A percentile compares a stretch with the other conserved stretches of the same genome.
phyloP scores from a whole-genome alignment of 768 basidiomycete species.

The Tulasnella sp. region DNA sequence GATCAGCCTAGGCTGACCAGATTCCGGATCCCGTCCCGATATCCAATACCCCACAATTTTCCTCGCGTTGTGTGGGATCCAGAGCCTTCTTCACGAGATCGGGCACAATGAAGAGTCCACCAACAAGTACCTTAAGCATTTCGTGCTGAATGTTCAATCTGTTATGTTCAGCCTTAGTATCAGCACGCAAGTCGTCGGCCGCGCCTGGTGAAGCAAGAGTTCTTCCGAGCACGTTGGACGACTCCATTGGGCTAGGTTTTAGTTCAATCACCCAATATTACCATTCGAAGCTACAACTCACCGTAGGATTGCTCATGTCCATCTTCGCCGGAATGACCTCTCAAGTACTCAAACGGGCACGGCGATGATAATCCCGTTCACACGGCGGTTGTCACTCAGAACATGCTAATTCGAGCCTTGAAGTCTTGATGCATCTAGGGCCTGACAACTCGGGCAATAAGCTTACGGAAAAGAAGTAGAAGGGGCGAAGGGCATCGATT shows the following conservation, averaged over 20 bases:
- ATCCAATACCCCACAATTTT: background rate
- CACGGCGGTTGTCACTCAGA: too few relatives aligned
- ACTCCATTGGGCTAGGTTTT: background rate
- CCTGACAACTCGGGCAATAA: too few relatives aligned
- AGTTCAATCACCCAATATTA: background rate
- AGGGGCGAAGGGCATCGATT: too few relatives aligned
- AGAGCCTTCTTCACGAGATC: constrained; percentile 1
- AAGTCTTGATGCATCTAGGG: too few relatives aligned
- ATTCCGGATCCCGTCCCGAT: constrained; percentile 16
- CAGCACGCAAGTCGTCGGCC: background rate
- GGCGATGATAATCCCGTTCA: too few relatives aligned
- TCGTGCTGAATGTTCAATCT: constrained; percentile 3
- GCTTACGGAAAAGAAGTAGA: too few relatives aligned
- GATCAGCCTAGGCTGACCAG: background rate
- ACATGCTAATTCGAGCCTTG: too few relatives aligned
- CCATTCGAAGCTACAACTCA: background rate
- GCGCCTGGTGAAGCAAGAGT: background rate
- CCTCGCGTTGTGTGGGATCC: background rate
- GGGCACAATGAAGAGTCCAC: background rate
- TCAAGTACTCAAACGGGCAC: too few relatives aligned
- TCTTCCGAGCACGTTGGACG: background rate
- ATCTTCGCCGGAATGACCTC: background rate
- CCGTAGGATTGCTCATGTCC: background rate
- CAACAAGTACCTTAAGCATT: background rate
- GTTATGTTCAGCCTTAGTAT: background rate